Conservation (phyloP, 1,284 basidiomycete species). For the Ustilago bromivora region DNA sequence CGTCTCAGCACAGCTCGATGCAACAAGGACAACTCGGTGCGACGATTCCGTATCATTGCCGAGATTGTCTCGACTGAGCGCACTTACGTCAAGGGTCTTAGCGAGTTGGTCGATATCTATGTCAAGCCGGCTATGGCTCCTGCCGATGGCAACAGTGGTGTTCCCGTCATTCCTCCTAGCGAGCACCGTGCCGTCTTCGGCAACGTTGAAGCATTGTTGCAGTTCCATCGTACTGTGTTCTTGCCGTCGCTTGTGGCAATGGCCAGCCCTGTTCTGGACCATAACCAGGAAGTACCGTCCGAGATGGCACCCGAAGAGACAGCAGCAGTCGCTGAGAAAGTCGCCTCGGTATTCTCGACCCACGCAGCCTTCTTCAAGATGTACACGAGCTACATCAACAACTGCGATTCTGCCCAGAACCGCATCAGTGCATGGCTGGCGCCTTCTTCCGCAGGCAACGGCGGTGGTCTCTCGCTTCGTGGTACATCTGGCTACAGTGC, state of each 20-base stretch:
- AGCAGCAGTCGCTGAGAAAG: constrained; percentile 79
- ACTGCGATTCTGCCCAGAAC: constrained; percentile 60
- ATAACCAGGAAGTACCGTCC: constrained; percentile 68
- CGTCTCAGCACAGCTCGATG: constrained; percentile 32
- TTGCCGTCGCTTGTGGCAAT: constrained; percentile 86
- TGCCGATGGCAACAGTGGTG: constrained; percentile 72
- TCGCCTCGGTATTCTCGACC: constrained; percentile 83
- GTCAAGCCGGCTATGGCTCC: constrained; percentile 84
- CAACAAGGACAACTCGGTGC: constrained; percentile 65
- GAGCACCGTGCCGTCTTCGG: constrained; percentile 94
- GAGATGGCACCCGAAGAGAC: constrained; percentile 82
- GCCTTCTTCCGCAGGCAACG: constrained; percentile 25
- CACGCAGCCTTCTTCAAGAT: constrained; percentile 67
- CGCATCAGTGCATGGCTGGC: constrained; percentile 47
- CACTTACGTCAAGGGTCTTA: constrained; percentile 91
- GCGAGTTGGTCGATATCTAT: constrained; percentile 94
- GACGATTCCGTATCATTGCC: constrained; percentile 66
- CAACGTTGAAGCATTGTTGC: constrained; percentile 88
- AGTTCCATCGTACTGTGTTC: constrained; percentile 92
- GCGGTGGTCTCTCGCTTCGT: constrained; percentile 46
- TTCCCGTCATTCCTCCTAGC: constrained; percentile 83
- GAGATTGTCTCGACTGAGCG: constrained; percentile 82
- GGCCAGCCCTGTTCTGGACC: constrained; percentile 29
- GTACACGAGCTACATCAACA: constrained; percentile 68
- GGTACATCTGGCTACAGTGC: constrained; percentile 27